Evolutionary conservation across 805 yeast genomes (phyloP).

Genomic region (Cephaloascus albidus): DNA sequence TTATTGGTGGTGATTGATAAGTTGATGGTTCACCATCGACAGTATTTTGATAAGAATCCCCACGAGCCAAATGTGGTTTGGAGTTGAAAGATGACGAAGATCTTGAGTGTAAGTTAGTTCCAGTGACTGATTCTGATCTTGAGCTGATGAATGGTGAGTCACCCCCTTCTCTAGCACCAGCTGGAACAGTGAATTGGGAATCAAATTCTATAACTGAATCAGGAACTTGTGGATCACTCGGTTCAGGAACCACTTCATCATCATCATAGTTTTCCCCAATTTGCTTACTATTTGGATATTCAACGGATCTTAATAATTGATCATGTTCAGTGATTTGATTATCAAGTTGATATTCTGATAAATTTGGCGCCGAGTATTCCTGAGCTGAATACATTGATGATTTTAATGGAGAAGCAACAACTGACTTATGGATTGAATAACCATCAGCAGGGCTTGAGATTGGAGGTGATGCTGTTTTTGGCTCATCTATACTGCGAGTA

Average conservation of each 20-base stretch:
- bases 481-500: not conserved
- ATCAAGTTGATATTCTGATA: slow-evolving; percentile 33
- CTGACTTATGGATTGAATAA: no score
- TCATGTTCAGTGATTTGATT: slow-evolving; percentile 26
- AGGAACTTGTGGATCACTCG: slow-evolving; percentile 16
- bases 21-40: slow-evolving; percentile 33
- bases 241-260: not conserved
- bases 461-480: not conserved
- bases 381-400: not conserved
- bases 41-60: slow-evolving; percentile 65
- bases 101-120: slow-evolving; percentile 1
- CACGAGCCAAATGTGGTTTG: slow-evolving; percentile 65
- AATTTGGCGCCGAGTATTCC: slow-evolving; percentile 30
- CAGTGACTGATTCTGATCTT: slow-evolving; percentile 5
- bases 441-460: not conserved
- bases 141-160: slow-evolving; percentile 18
- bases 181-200: slow-evolving; percentile 29
- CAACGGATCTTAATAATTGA: slow-evolving; percentile 22
- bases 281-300: slow-evolving; percentile 1
- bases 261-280: not conserved
- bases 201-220: slow-evolving; percentile 26
- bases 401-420: not conserved
- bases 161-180: slow-evolving; percentile 34
- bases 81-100: slow-evolving; percentile 15
- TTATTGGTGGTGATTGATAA: slow-evolving; percentile 13